phyloP scores from a whole-genome alignment of 345 rosid genomes.

The Citrus reticulata region DNA sequence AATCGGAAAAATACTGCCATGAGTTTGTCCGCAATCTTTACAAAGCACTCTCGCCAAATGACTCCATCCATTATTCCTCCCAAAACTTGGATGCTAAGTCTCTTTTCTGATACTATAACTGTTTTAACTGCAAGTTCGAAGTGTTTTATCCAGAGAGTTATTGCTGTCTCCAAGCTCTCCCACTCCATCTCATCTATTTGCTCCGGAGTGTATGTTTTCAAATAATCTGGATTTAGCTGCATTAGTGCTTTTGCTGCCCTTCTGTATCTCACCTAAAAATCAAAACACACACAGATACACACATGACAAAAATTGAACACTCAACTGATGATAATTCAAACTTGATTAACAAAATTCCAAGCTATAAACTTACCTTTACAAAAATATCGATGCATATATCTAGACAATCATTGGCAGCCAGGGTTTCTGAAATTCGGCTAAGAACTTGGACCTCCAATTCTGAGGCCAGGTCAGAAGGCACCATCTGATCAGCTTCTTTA shows the following conservation, averaged over 20 bases:
- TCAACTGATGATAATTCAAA: not conserved
- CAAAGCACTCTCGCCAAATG: constrained; percentile 59
- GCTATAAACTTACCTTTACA: constrained; percentile 37
- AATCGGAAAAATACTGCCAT: constrained; percentile 69
- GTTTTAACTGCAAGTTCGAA: constrained; percentile 46
- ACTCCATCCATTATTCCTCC: constrained; percentile 42
- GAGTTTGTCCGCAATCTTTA: constrained; percentile 61
- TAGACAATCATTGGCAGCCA: constrained; percentile 56
- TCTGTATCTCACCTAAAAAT: constrained; percentile 45
- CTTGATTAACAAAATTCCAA: not conserved
- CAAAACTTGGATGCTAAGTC: constrained; percentile 42
- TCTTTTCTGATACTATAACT: constrained; percentile 51
- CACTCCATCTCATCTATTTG: constrained; percentile 65
- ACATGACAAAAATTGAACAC: not conserved
- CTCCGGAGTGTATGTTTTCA: constrained; percentile 46
- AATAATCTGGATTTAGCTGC: constrained; percentile 53
- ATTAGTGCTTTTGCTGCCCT: constrained; percentile 63
- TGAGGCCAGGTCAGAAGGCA: constrained; percentile 37
- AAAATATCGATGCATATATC: constrained; percentile 64
- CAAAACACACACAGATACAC: not conserved
- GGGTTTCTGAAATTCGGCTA: constrained; percentile 38
- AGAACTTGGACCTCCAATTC: constrained; percentile 47
- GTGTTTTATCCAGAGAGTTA: constrained; percentile 56
- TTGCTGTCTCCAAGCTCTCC: constrained; percentile 58
- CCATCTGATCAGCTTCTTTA: constrained; percentile 13